Base-by-base conservation (phyloP, 2,329 filamentous ascomycete species). In the Penicillium griseofulvum region DNA sequence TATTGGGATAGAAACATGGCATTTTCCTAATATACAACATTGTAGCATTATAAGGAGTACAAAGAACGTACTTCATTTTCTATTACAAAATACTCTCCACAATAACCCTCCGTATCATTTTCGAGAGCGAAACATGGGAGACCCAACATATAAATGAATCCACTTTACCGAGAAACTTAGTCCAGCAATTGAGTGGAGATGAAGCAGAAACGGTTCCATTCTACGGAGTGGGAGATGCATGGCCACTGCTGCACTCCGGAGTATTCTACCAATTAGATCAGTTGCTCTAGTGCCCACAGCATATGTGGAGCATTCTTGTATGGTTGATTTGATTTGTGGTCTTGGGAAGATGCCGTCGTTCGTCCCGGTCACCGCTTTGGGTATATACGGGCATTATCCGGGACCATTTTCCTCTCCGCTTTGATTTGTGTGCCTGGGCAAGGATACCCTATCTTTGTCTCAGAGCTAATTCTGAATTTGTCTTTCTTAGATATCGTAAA, bases 351-450 rank as follows among this genome's bases (percentile, higher is more conserved):
- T 19, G 26, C 24, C 34, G 24, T 29, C 14, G 39, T 38, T 48
- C 14, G 34, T 50, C 42, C 49, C 49, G 42, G 49, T 47, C 49
- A 52, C 49, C 49, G 42, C 42, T 52, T 31, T 39, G 24, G 39
- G 43, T 33, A 43, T 47, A 1, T 24, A 24, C 26, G 3, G 41
- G 49, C 49, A 52, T 33, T 50, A 43, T 41, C n/a, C 5, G n/a
- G 33, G 22, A 14, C 17, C 14, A 31, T n/a, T 38, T 26, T 19
- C 22, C 12, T 50, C 37, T 34, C 48, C 48, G 48, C 48, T 43
- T 34, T 50, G 9, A 14, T 29, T 34, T 34, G 14, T 12, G 39
- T 47, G 44, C 6, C 14, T 33, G 29, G 17, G n/a, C 1, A 14
- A 19, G 17, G 43, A 4, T 31, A 16, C 17, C 17, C 28, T 48